Percentiles rank a stretch among this genome's conserved stretches.
Conservation (phyloP, 208 protist genomes). For the Acanthamoeba polyphaga region DNA sequence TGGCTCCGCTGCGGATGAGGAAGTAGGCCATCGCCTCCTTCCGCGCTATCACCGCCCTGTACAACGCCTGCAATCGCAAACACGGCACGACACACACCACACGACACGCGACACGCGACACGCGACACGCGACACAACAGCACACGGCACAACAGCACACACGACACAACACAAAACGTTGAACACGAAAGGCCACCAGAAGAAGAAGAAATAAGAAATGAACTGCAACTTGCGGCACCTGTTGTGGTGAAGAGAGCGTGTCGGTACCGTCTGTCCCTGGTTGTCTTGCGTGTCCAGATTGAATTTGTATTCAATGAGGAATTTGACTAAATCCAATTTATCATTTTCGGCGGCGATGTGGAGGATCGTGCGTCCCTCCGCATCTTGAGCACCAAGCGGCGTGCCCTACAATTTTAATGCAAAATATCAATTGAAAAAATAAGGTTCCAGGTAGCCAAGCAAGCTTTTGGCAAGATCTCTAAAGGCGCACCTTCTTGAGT, state of each 20-base stretch:
- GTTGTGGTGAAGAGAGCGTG: neutral
- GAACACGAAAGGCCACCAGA: too few species aligned
- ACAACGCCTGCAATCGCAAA: neutral
- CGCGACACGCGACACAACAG: neutral
- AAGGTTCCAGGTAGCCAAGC: neutral
- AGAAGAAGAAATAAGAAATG: neutral
- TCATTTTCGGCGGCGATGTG: constrained; percentile 45
- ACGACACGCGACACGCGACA: too few species aligned
- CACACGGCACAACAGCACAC: neutral
- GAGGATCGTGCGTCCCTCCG: constrained; percentile 8
- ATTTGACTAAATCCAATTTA: neutral
- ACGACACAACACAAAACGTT: neutral
- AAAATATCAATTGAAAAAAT: neutral
- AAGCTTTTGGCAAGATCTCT: too few species aligned
- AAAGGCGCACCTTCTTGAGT: constrained; percentile 12
- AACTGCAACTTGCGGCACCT: too few species aligned
- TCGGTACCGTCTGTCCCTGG: constrained; percentile 4
- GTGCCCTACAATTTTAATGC: neutral
- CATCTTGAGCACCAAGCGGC: neutral
- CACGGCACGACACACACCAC: neutral
- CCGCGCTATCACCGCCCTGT: constrained; percentile 6
- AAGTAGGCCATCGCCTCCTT: constrained; percentile 46
- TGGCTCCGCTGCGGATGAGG: constrained; percentile 12
- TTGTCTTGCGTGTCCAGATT: constrained; percentile 58
- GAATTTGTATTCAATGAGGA: constrained; percentile 13